Conservation (phyloP, 441 rosid species). For the Syzygium malaccense region DNA sequence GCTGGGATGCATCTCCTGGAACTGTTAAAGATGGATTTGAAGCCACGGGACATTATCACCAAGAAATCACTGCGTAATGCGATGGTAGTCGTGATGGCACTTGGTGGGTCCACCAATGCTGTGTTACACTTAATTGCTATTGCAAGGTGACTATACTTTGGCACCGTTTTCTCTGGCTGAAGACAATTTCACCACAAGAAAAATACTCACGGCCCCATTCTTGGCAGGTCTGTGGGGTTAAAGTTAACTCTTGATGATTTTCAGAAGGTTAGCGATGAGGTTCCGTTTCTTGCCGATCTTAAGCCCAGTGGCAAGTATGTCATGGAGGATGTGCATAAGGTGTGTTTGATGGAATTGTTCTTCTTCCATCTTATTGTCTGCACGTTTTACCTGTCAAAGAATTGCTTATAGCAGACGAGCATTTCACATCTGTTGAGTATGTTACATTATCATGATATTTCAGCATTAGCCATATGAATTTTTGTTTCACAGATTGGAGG, state of each 20-base stretch:
- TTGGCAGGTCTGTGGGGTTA: conserved; percentile 89
- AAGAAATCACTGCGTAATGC: conserved; percentile 77
- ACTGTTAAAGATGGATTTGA: conserved; percentile 77
- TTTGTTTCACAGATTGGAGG: conserved; percentile 69
- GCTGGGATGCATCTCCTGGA: conserved; percentile 89
- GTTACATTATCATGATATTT: background rate
- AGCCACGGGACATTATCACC: conserved; percentile 90
- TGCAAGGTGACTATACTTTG: conserved; percentile 49
- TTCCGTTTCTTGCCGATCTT: conserved; percentile 92
- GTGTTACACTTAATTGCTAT: conserved; percentile 94
- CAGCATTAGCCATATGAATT: background rate
- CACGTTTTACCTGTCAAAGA: background rate
- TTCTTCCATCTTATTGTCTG: background rate
- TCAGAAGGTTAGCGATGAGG: conserved; percentile 85
- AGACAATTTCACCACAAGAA: background rate
- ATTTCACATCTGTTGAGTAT: background rate
- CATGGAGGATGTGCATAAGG: conserved; percentile 97
- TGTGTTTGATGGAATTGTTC: conserved; percentile 11
- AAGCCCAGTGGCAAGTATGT: conserved; percentile 99
- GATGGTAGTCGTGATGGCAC: conserved; percentile 92
- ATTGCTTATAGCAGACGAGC: background rate
- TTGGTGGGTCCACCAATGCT: conserved; percentile 98
- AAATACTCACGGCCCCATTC: conserved; percentile 9
- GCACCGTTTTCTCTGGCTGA: background rate
- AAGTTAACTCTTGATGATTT: conserved; percentile 87